Evolutionary conservation across 768 basidiomycete species (phyloP).

Genomic region (Amanita polypyramis): DNA sequence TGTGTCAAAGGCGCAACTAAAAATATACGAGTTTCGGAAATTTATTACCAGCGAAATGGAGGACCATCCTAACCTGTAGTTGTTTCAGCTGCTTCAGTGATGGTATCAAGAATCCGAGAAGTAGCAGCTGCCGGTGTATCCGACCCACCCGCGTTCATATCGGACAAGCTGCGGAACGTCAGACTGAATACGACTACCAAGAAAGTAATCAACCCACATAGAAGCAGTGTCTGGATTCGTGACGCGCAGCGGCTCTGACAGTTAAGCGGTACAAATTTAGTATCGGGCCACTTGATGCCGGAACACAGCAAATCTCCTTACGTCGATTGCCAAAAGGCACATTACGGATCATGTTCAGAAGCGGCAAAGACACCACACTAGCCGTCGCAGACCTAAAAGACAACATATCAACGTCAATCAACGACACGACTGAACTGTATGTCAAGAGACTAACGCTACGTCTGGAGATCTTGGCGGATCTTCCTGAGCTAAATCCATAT

Average conservation of each 20-base stretch:
- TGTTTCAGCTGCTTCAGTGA: conserved; percentile 4
- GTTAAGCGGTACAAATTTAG: conserved; percentile 1
- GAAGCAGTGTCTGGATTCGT: conserved; percentile 31
- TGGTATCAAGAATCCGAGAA: conserved; percentile 6
- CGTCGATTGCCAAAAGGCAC: conserved; percentile 38
- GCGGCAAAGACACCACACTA: conserved; percentile 40
- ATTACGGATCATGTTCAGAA: conserved; percentile 33
- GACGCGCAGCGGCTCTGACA: conserved; percentile 18
- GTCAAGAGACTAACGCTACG: conserved; percentile 1
- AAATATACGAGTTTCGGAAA: neutral
- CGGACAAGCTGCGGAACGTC: conserved; percentile 1
- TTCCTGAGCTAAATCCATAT: neutral
- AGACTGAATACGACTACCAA: conserved; percentile 5
- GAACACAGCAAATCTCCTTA: conserved; percentile 13
- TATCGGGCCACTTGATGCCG: conserved; percentile 8
- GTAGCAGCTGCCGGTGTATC: neutral
- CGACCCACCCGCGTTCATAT: conserved; percentile 14
- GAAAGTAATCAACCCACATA: conserved; percentile 18
- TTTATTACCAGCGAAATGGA: neutral
- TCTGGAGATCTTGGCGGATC: neutral
- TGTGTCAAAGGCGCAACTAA: neutral
- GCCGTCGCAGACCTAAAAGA: conserved; percentile 27
- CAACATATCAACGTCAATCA: conserved; percentile 4
- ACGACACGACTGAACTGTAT: neutral
- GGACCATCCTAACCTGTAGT: neutral